Conservation (phyloP, 352 stramenopile species). For the Phytophthora litchii region DNA sequence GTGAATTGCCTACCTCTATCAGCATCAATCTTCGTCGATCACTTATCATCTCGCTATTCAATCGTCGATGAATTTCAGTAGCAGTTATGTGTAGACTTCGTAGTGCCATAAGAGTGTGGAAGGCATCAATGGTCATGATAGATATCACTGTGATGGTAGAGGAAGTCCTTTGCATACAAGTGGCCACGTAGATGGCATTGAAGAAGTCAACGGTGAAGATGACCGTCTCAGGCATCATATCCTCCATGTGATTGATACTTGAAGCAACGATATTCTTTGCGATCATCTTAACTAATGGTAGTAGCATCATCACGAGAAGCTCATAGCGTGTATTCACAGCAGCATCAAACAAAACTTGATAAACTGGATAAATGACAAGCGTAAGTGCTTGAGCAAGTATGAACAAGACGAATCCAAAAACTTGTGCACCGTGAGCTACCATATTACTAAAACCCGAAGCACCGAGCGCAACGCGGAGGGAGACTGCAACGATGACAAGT, state of each 20-base stretch:
- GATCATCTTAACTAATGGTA: constrained; percentile 19
- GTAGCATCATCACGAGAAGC: constrained; percentile 9
- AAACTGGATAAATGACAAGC: constrained; percentile 16
- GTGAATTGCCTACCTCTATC: constrained; percentile 10
- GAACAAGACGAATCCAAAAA: constrained; percentile 19
- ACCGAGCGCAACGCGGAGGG: constrained; percentile 12
- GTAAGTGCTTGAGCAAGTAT: constrained; percentile 22
- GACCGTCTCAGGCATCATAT: constrained; percentile 41
- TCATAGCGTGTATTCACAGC: constrained; percentile 7
- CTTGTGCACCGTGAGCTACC: constrained; percentile 12
- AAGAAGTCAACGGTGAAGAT: constrained; percentile 58
- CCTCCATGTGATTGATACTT: constrained; percentile 28
- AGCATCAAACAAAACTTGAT: constrained; percentile 21
- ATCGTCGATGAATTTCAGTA: constrained; percentile 6
- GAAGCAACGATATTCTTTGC: constrained; percentile 29
- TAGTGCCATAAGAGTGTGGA: constrained; percentile 5
- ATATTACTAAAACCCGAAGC: constrained; percentile 11
- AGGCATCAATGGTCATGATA: constrained; percentile 6
- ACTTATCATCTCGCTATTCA: constrained; percentile 1
- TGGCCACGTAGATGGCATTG: constrained; percentile 43
- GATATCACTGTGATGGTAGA: not conserved
- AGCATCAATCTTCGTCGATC: not conserved
- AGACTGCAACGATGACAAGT: constrained; percentile 9
- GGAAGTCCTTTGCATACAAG: constrained; percentile 17
- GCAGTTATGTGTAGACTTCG: constrained; percentile 4